Base-by-base conservation (phyloP, 805 yeast genomes). In the Saccharomycopsis oosterbeekiorum region DNA sequence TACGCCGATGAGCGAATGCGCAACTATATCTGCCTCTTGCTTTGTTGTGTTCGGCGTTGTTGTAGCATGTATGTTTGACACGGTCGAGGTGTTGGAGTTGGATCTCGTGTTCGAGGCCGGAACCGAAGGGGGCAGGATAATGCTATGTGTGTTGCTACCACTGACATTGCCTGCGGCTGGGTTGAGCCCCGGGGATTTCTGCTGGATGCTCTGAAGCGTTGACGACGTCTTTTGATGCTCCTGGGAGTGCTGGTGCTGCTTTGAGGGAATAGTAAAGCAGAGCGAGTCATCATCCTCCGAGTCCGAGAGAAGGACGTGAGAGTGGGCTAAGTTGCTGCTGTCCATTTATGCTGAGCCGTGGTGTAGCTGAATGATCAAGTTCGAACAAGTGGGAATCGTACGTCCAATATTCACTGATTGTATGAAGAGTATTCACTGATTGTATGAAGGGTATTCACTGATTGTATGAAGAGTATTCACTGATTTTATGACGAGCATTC, bases 1-100 rank as follows among this genome's bases (percentile, higher is more conserved):
- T 55, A 87, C 82, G 9, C 86, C 90, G 17, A 81, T 78, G 40
- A 83, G 69, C 5, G 84, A 80, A 66, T 85, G 73, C 1, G 83
- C 84, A 10, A 82, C 84, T 2, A 82, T 78, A 17, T 80, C 82
- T 0, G 84, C 81, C 67, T 81, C 85, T 53, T 75, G 53, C 53
- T 47, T 47, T 11, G 53, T 47, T 21, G 53, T 24, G n/a, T 47
- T 47, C 34, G 21, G 21, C 19, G 29, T 10, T 5, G 53, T 12
- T 1, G 53, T 19, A 4, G 29, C 53, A 9, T 47, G 34, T 12
- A 47, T 10, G 11, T 47, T 47, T 6, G 53, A 47, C 6, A 26
- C 12, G n/a, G 29, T 21, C 12, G 53, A 47, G 6, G 29, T 47
- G 34, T 19, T 47, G 19, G 53, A 47, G 34, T 47, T 47, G 11